Conservation (phyloP, 768 basidiomycete genomes). For the Baorangia bicolor region DNA sequence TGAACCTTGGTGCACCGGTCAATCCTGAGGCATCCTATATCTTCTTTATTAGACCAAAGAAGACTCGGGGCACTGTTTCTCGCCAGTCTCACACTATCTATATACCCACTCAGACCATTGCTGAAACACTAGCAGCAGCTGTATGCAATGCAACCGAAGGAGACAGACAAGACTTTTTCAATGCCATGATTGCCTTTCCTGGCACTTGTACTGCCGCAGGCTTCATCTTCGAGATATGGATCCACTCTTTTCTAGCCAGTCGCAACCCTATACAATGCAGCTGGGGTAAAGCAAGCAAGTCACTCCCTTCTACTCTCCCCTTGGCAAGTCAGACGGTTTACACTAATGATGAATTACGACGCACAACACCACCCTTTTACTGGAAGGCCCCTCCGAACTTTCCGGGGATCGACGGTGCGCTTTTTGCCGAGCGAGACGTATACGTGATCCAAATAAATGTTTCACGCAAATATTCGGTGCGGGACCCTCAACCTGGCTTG, state of each 20-base stretch:
- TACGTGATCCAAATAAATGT: constrained; percentile 2
- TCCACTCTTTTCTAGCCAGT: neutral
- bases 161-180: constrained; percentile 6
- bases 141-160: neutral
- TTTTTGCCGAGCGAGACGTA: neutral
- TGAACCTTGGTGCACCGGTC: neutral
- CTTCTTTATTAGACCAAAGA: neutral
- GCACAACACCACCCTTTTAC: neutral
- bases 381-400: neutral
- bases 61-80: neutral
- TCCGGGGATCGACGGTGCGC: neutral
- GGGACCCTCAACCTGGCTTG: neutral
- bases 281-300: neutral
- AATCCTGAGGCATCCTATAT: neutral
- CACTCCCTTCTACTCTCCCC: neutral
- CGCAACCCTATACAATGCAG: neutral
- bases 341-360: neutral
- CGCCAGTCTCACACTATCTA: neutral
- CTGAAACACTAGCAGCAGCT: neutral
- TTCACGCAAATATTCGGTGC: neutral
- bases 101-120: neutral
- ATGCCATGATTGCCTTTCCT: neutral
- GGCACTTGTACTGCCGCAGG: neutral
- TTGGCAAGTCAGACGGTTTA: neutral
- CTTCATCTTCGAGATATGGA: constrained; percentile 2